phyloP scores from a whole-genome alignment of 208 protist genomes.

The Trypanosoma platydactyli region DNA sequence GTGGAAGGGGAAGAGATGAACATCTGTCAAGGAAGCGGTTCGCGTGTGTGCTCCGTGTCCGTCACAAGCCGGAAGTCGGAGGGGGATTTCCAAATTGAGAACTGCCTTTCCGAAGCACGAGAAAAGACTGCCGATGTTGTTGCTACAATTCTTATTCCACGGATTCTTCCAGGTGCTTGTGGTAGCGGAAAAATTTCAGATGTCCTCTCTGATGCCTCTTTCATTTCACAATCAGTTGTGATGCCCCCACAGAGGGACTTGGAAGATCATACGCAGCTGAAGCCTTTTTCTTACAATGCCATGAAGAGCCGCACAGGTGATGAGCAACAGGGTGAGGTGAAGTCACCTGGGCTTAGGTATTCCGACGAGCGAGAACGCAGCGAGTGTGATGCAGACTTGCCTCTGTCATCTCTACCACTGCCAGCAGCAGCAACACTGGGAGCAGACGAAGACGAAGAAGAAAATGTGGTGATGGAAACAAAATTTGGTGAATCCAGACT shows the following conservation, averaged over 20 bases:
- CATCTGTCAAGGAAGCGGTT: neutral
- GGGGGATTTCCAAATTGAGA: constrained; percentile 6
- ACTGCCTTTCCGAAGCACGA: constrained; percentile 1
- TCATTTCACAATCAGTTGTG: constrained; percentile 46
- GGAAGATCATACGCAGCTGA: constrained; percentile 44
- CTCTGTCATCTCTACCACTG: no score
- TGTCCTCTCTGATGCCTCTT: constrained; percentile 24
- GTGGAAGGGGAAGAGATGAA: neutral
- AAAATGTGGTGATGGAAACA: no score
- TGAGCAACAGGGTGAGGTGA: constrained; percentile 13
- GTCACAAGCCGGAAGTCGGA: constrained; percentile 1
- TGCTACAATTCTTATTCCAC: constrained; percentile 20
- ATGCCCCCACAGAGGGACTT: constrained; percentile 31
- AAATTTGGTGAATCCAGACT: no score
- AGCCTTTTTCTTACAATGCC: constrained; percentile 38
- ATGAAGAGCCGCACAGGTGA: constrained; percentile 35
- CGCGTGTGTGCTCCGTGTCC: constrained; percentile 2
- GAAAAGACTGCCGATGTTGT: constrained; percentile 13
- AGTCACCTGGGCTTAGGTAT: constrained; percentile 1
- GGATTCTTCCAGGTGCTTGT: constrained; percentile 1
- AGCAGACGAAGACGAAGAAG: no score
- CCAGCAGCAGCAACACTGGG: no score
- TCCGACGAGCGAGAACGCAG: neutral
- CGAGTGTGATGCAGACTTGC: no score
- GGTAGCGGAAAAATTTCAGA: constrained; percentile 25